These are phyloP conservation scores for Aspergillus carlsbadensis DNA, from an alignment of 495 filamentous ascomycete genomes.

Conservation along the genomic window DNA sequence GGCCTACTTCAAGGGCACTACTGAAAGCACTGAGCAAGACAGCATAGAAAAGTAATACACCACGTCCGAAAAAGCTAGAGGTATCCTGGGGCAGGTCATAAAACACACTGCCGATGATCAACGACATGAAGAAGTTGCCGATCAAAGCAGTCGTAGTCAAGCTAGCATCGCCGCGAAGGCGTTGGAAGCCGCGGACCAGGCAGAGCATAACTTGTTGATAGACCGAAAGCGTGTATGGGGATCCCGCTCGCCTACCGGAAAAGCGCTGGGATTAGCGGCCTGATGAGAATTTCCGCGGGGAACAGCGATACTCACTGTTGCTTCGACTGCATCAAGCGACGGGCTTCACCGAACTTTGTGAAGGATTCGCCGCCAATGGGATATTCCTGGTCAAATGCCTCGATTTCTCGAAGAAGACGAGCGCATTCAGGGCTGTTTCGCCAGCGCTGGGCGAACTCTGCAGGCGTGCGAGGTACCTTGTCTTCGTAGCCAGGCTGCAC, in stretches of 20 bases:
- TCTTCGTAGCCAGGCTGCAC: slow-evolving; percentile 57
- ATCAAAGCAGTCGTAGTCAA: slow-evolving; percentile 63
- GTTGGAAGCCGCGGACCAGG: slow-evolving; percentile 40
- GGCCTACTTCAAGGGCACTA: slow-evolving; percentile 61
- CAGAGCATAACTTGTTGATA: slow-evolving; percentile 37
- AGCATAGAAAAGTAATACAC: slow-evolving; percentile 36
- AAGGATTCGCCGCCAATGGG: slow-evolving; percentile 18
- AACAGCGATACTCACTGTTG: slow-evolving; percentile 3
- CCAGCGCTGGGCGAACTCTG: slow-evolving; percentile 60
- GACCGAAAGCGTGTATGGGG: slow-evolving; percentile 35
- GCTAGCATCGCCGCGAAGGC: slow-evolving; percentile 63
- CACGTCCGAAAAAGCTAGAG: slow-evolving; percentile 66
- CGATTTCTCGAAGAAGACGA: slow-evolving; percentile 43
- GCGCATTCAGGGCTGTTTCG: slow-evolving; percentile 42
- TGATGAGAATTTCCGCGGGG: too few species aligned
- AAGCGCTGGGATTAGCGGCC: too few species aligned
- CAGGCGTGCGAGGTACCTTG: slow-evolving; percentile 59
- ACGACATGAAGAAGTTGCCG: slow-evolving; percentile 65
- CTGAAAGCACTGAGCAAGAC: slow-evolving; percentile 19
- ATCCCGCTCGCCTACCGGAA: slow-evolving; percentile 25
- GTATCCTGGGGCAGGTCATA: slow-evolving; percentile 64
- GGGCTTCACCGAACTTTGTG: slow-evolving; percentile 21
- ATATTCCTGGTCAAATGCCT: slow-evolving; percentile 34
- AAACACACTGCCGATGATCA: slow-evolving; percentile 78
- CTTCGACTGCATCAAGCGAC: not conserved